phyloP scores from a whole-genome alignment of 108 stramenopile species.

The Cylindrotheca fusiformis region DNA sequence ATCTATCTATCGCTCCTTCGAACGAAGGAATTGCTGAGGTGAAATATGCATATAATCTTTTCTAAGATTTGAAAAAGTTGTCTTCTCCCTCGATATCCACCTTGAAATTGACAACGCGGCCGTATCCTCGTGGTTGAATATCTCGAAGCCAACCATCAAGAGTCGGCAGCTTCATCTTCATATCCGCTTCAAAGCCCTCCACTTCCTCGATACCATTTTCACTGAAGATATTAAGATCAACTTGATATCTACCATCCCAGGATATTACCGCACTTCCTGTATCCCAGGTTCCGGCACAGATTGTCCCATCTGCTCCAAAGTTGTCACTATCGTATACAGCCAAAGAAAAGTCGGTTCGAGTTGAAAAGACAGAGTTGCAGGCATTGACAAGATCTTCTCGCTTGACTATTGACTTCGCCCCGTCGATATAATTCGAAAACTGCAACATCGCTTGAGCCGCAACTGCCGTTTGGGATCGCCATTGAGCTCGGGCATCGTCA shows the following conservation, averaged over 20 bases:
- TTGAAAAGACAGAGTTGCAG: slow-evolving; percentile 1
- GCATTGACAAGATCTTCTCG: background rate
- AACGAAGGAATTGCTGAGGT: no score
- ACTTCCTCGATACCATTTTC: background rate
- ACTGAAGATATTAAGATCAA: slow-evolving; percentile 31
- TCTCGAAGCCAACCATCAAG: slow-evolving; percentile 26
- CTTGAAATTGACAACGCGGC: slow-evolving; percentile 44
- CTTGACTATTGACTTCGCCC: slow-evolving; percentile 4
- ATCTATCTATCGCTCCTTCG: no score
- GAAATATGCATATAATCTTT: background rate
- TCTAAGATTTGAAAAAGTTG: background rate
- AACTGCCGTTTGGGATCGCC: background rate
- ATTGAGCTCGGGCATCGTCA: background rate
- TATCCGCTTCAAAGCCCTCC: background rate
- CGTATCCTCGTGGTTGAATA: slow-evolving; percentile 56
- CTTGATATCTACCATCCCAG: slow-evolving; percentile 28
- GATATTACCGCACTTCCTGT: slow-evolving; percentile 11
- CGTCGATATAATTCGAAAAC: background rate
- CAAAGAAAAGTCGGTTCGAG: slow-evolving; percentile 8
- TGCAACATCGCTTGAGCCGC: background rate
- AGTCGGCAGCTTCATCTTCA: background rate
- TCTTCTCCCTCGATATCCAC: slow-evolving; percentile 15
- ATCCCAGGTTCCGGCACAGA: background rate
- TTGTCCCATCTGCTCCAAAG: slow-evolving; percentile 11
- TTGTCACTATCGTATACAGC: slow-evolving; percentile 10